Evolutionary conservation across 2,329 filamentous ascomycete genomes (phyloP).

Genomic region (Xylaria sp.): DNA sequence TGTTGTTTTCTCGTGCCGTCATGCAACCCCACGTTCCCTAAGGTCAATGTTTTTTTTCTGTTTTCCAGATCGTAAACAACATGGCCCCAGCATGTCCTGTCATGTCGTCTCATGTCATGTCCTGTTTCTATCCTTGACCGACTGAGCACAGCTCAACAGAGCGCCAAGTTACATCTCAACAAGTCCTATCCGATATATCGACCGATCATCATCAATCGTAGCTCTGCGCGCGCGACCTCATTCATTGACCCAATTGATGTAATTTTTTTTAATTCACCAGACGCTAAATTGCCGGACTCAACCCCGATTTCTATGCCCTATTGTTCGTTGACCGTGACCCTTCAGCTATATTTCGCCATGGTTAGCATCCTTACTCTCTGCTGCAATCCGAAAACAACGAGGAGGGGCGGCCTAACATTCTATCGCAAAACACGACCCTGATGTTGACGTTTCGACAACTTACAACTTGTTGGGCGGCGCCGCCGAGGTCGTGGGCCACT

Average conservation of each 20-base stretch:
- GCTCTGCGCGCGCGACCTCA: not conserved
- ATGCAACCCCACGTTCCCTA: not conserved
- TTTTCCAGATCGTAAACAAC: slow-evolving; percentile 4
- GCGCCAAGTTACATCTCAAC: slow-evolving; percentile 13
- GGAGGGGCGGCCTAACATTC: slow-evolving; percentile 26
- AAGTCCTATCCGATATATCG: slow-evolving; percentile 7
- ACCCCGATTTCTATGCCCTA: slow-evolving; percentile 13
- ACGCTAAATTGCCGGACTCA: slow-evolving; percentile 10
- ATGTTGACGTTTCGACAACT: slow-evolving; percentile 45
- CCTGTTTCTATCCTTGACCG: slow-evolving; percentile 19
- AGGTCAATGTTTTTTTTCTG: not conserved
- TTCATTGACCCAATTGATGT: slow-evolving; percentile 12
- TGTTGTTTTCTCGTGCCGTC: not conserved
- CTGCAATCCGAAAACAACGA: slow-evolving; percentile 12
- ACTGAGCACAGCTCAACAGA: slow-evolving; percentile 9
- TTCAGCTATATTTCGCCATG: slow-evolving; percentile 21
- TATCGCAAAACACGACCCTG: slow-evolving; percentile 22
- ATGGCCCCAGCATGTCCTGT: slow-evolving; percentile 1
- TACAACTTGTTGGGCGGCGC: slow-evolving; percentile 73
- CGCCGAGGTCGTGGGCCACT: slow-evolving; percentile 79
- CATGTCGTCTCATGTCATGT: not conserved
- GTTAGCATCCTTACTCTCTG: slow-evolving; percentile 18
- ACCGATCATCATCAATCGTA: slow-evolving; percentile 9
- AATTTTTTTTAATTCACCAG: slow-evolving; percentile 11
- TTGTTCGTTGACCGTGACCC: slow-evolving; percentile 10